Evolutionary conservation across 177 flowering plant genomes (phyloP).

Genomic region (Vitis hybrid): DNA sequence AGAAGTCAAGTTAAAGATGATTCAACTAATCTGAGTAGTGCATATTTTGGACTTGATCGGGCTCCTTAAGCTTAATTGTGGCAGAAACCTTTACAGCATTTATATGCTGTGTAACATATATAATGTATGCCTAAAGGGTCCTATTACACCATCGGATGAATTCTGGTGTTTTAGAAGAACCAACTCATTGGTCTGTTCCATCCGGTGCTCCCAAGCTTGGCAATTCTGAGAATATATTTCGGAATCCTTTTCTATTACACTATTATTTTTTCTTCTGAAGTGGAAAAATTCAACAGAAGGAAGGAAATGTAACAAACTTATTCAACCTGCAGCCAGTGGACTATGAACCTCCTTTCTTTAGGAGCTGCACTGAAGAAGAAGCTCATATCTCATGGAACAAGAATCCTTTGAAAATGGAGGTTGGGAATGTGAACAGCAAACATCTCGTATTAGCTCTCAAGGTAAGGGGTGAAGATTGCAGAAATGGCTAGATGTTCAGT

Average conservation of each 20-base stretch:
- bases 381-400: conserved; percentile 66
- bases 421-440: conserved; percentile 97
- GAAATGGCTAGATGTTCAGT: background rate
- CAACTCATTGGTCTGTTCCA: background rate
- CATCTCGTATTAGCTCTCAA: conserved; percentile 81
- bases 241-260: background rate
- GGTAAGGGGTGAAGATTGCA: conserved; percentile 35
- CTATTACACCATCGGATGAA: too few species aligned
- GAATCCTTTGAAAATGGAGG: conserved; percentile 83
- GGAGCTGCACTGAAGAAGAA: conserved; percentile 78
- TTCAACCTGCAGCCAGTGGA: conserved; percentile 71
- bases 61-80: background rate
- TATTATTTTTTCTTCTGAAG: too few species aligned
- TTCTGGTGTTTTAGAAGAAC: background rate
- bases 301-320: conserved; percentile 3
- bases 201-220: background rate
- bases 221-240: background rate
- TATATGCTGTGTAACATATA: background rate
- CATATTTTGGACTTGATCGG: background rate
- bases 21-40: background rate
- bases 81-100: background rate
- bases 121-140: background rate
- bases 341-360: conserved; percentile 96
- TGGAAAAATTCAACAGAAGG: background rate
- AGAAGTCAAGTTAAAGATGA: background rate